These are phyloP conservation scores for Calycina herbarum DNA, from an alignment of 2,329 filamentous ascomycete genomes.

Conservation along the genomic window DNA sequence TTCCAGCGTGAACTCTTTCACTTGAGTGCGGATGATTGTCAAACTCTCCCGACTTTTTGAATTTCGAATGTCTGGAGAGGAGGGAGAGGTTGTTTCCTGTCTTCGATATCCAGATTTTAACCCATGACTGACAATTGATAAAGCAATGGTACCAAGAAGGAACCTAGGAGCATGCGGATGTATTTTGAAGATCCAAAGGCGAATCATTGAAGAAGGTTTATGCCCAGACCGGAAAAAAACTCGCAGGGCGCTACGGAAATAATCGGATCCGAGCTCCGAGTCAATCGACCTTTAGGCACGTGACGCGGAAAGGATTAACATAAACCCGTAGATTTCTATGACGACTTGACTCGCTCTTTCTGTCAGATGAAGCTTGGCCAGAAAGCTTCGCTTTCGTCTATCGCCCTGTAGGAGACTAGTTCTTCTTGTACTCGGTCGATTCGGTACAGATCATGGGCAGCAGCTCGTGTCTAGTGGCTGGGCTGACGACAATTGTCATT, in stretches of 20 bases:
- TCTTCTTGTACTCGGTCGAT: neutral
- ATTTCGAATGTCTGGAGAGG: too few species aligned
- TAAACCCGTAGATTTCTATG: neutral
- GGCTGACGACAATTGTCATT: conserved; percentile 14
- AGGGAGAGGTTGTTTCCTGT: neutral
- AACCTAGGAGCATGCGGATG: neutral
- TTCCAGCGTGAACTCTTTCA: neutral
- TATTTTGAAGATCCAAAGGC: neutral
- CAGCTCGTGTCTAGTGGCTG: neutral
- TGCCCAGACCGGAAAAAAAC: neutral
- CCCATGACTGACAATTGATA: neutral
- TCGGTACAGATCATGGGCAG: neutral
- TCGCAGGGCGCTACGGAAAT: neutral
- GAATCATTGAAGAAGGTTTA: neutral
- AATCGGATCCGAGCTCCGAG: neutral
- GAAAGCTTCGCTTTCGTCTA: neutral
- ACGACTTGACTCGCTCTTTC: neutral
- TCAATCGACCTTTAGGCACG: neutral
- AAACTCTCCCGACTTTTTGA: neutral
- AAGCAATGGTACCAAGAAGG: neutral
- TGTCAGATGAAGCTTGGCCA: neutral
- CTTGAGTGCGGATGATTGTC: neutral
- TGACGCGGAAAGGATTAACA: neutral
- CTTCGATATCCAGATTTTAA: neutral
- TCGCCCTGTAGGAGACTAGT: neutral